Percentiles rank a stretch among this genome's conserved stretches.
Evolutionary conservation across 1,284 basidiomycete genomes (phyloP).

Genomic region (Cutaneotrichosporon mucoides): DNA sequence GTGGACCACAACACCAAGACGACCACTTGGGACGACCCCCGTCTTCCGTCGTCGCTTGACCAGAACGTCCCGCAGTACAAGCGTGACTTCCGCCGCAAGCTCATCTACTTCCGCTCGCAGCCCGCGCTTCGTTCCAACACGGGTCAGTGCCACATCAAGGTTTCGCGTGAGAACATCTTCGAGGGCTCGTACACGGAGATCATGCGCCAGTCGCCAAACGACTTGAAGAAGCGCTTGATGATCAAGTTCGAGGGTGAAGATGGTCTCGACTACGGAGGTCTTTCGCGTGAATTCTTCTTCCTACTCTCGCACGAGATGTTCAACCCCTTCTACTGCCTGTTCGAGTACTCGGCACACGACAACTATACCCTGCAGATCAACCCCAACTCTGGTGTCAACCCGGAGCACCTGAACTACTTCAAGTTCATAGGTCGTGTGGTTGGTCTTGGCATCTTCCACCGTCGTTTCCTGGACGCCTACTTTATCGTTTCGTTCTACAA

Average conservation of each 20-base stretch:
- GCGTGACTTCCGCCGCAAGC: constrained; percentile 95
- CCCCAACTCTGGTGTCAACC: constrained; percentile 95
- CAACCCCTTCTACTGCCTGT: constrained; percentile 98
- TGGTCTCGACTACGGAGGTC: constrained; percentile 95
- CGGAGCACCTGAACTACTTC: constrained; percentile 99
- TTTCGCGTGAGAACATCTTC: constrained; percentile 86
- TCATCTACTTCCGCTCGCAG: constrained; percentile 98
- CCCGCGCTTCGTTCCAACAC: constrained; percentile 82
- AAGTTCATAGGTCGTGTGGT: constrained; percentile 96
- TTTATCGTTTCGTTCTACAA: constrained; percentile 99
- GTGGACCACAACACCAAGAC: constrained; percentile 92
- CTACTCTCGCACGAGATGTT: constrained; percentile 97
- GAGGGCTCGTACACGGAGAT: constrained; percentile 96
- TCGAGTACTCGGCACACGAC: constrained; percentile 98
- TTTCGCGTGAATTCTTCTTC: constrained; percentile 99
- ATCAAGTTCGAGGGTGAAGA: constrained; percentile 99
- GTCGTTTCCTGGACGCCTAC: constrained; percentile 97
- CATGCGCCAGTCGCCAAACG: constrained; percentile 85
- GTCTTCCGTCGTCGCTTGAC: constrained; percentile 64
- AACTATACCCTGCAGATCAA: constrained; percentile 99
- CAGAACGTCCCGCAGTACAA: constrained; percentile 99
- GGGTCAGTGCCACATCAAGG: constrained; percentile 96
- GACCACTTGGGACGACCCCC: constrained; percentile 93
- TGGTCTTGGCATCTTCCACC: constrained; percentile 96
- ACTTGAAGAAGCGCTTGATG: constrained; percentile 95